Evolutionary conservation across 1,284 basidiomycete genomes (phyloP).

Genomic region (Bondarzewia mesenterica): DNA sequence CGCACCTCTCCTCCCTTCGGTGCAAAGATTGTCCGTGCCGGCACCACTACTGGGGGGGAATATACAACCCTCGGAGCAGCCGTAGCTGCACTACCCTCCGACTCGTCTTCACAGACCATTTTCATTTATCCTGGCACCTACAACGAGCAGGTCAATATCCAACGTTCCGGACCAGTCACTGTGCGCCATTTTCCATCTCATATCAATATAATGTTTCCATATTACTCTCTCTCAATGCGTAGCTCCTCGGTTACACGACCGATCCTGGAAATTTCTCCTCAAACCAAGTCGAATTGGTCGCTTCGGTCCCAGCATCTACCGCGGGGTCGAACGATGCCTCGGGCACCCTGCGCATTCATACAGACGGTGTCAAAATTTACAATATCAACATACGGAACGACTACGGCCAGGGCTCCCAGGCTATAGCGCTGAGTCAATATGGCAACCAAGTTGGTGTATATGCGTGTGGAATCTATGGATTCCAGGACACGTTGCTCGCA

Average conservation of each 20-base stretch:
- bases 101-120: constrained; percentile 33
- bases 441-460: constrained; percentile 43
- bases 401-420: constrained; percentile 41
- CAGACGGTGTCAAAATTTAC: constrained; percentile 43
- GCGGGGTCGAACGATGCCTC: constrained; percentile 47
- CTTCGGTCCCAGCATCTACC: constrained; percentile 30
- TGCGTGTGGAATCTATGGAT: constrained; percentile 43
- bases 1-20: constrained; percentile 38
- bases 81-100: constrained; percentile 34
- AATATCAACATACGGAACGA: constrained; percentile 50
- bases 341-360: constrained; percentile 46
- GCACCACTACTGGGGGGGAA: constrained; percentile 34
- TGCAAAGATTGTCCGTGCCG: constrained; percentile 34
- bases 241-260: constrained; percentile 41
- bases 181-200: constrained; percentile 16
- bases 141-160: constrained; percentile 43
- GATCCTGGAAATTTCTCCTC: constrained; percentile 26
- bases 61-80: constrained; percentile 34
- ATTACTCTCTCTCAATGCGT: not conserved
- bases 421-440: constrained; percentile 46
- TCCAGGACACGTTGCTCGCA: constrained; percentile 35
- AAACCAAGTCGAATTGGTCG: constrained; percentile 37
- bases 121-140: constrained; percentile 52
- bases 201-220: not conserved
- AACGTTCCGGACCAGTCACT: constrained; percentile 24